Base-by-base conservation (phyloP, 805 yeast species). In the Wickerhamiella parazyma region DNA sequence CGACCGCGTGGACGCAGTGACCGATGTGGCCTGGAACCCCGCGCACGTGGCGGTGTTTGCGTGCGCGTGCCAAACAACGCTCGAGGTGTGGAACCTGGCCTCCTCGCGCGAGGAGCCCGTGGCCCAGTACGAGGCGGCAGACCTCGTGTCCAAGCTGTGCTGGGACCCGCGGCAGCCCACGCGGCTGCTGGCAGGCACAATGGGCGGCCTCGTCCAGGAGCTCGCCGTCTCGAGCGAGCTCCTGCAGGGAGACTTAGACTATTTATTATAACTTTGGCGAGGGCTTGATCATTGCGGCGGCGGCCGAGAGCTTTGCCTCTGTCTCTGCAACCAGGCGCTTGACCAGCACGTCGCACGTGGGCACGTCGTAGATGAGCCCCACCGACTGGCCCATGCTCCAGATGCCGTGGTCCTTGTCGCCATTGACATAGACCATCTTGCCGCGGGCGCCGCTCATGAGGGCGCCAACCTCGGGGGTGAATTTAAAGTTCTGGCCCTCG, bases 1-100 rank as follows among this genome's bases (percentile, higher is more conserved):
- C 12, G 25, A 42, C 19, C 48, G 53, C 8, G 52, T 55, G n/a
- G 63, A 57, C 34, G 51, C 55, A 2, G 60, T 64, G 5, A 58
- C 57, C 47, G 68, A 63, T 44, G 59, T 59, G 1, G 48, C 53
- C 6, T 66, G 69, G 69, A 45, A 53, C n/a, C 69, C 68, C 1
- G 45, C 43, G 10, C 48, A 49, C 11, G 53, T 63, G 3, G 46
- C 55, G 2, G 52, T 62, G 14, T 66, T 65, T 48, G 70, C 63
- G 8, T 33, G 55, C 9, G 64, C 59, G 8, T 64, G 60, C 3
- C 42, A 53, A 3, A 67, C 68, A 1, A 38, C 44, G 22, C 41
- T 65, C 26, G 62, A 62, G 41, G 45, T 68, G 25, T 68, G 70
- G 69, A 62, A 68, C 48, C 45, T 68, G 14, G 36, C 28, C 6